Base-by-base conservation (phyloP, 306 rosid species). In the Quercus rubra region DNA sequence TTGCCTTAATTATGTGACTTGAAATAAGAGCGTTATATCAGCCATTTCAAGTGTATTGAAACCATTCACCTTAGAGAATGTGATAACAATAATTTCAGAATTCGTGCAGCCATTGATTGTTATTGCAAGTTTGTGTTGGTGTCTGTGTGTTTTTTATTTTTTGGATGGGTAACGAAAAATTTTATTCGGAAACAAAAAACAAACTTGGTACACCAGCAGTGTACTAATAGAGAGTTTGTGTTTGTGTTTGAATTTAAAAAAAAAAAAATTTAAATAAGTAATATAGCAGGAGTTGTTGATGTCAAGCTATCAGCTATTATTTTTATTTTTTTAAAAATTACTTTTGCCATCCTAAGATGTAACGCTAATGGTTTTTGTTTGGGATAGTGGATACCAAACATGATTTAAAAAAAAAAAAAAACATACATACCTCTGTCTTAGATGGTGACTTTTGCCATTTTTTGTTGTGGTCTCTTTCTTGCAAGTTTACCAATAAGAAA, bases 401-500 rank as follows among this genome's bases (percentile, higher is more conserved):
- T 41, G 46, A 41, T 41, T 41, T 7, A 7, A 41, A 41, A 41
- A 41, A 41, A 38, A 38, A 38, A 38, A 41, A 41, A 41, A 41
- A 69, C 13, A n/a, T 73, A 56, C 4, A 38, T 23, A 27, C 15
- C 68, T 15, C 46, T 76, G 23, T 70, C 70, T 69, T 70, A 81
- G 70, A 33, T 79, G 78, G 74, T 19, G 23, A 67, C 56, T 73
- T 70, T 73, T 31, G 77, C 18, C 54, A 49, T 52, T 71, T 35
- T 68, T 69, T 73, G 25, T 77, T 18, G 61, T 74, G 19, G 61
- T 78, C 64, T 74, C 61, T 70, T 62, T 77, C 58, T 74, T 51
- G 70, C 63, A 6, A 46, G 52, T 46, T 46, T 46, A 46, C 52
- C 52, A 11, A 46, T 46, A 35, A 35, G 12, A 11, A 46, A 46